A percentile compares a stretch with the other conserved stretches of the same genome.
Conservation (phyloP, 2,329 filamentous ascomycete genomes). For the Stachybotrys chlorohalonatus region DNA sequence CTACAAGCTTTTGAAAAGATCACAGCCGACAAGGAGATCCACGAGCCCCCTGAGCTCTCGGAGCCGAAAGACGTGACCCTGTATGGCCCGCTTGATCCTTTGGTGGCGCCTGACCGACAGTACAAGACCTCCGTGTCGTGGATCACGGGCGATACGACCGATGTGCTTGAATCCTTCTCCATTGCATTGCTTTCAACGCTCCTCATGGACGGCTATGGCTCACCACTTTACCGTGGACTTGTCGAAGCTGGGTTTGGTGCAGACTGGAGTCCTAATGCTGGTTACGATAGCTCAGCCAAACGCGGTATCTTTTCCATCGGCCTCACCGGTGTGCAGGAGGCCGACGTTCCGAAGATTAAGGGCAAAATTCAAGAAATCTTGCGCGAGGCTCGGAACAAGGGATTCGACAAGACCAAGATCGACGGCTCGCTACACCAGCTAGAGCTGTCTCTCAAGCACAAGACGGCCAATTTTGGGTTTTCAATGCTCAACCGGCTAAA, state of each 20-base stretch:
- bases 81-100: constrained; percentile 73
- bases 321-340: constrained; percentile 77
- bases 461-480: constrained; percentile 92
- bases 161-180: constrained; percentile 84
- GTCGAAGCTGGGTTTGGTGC: constrained; percentile 86
- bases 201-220: constrained; percentile 89
- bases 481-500: constrained; percentile 81
- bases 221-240: constrained; percentile 79
- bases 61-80: constrained; percentile 64
- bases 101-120: constrained; percentile 79
- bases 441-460: constrained; percentile 89
- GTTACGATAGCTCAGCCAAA: constrained; percentile 73
- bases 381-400: constrained; percentile 58
- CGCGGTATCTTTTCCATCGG: constrained; percentile 83
- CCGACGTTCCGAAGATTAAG: constrained; percentile 70
- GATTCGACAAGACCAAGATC: constrained; percentile 84
- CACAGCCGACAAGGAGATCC: constrained; percentile 61
- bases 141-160: constrained; percentile 74
- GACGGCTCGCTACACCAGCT: constrained; percentile 90
- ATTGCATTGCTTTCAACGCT: constrained; percentile 74
- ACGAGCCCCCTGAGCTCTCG: constrained; percentile 63
- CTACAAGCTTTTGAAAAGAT: constrained; percentile 67
- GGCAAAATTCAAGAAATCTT: constrained; percentile 65
- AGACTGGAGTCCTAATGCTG: constrained; percentile 91
- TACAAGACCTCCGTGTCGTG: constrained; percentile 92